A percentile compares a stretch with the other conserved stretches of the same genome.
phyloP scores from a whole-genome alignment of 2,329 filamentous ascomycete species.

The Cladobotryum protrusum region DNA sequence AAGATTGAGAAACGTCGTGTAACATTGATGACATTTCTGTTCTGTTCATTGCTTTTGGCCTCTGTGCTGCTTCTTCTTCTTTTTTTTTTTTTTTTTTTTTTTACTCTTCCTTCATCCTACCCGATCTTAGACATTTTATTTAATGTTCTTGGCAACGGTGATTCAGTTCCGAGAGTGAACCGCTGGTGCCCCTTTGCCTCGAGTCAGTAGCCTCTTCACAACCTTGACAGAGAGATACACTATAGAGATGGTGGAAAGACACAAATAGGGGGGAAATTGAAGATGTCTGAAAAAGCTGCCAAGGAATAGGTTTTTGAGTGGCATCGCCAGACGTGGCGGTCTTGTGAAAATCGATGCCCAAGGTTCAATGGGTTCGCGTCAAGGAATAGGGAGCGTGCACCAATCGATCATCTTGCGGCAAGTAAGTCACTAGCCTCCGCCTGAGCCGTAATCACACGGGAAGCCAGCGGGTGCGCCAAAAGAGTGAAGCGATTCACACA shows the following conservation, averaged over 20 bases:
- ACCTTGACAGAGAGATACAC: no score
- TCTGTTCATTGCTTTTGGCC: background rate
- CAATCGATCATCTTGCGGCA: slow-evolving; percentile 11
- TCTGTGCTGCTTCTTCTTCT: background rate
- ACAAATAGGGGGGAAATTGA: no score
- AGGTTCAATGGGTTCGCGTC: background rate
- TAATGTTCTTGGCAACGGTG: background rate
- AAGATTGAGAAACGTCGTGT: background rate
- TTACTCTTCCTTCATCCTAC: background rate
- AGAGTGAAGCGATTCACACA: no score
- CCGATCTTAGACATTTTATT: background rate
- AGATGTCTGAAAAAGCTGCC: no score
- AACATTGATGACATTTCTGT: background rate
- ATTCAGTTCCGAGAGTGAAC: no score
- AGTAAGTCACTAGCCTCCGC: slow-evolving; percentile 2
- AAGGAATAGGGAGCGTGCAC: slow-evolving; percentile 4
- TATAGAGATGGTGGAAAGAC: no score
- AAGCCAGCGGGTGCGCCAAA: no score
- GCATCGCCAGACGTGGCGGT: background rate
- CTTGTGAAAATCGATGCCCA: background rate
- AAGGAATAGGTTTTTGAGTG: no score
- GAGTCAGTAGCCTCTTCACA: no score
- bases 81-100: background rate
- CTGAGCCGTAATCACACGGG: no score
- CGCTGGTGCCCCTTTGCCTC: no score